Base-by-base conservation (phyloP, 768 basidiomycete species). In the Agrocybe praecox region DNA sequence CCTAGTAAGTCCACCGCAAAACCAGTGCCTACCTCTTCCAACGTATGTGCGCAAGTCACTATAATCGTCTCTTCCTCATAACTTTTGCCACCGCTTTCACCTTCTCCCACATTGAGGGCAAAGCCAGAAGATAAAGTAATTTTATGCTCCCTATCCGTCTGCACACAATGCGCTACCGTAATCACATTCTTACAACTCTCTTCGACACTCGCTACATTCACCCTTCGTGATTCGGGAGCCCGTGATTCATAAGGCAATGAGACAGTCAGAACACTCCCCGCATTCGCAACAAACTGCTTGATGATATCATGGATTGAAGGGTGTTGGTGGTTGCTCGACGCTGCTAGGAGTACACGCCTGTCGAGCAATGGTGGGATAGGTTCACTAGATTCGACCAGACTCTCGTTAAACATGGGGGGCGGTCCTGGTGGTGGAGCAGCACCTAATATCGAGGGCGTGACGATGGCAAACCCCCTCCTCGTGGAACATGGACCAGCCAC, bases 11-110 rank as follows among this genome's bases (percentile, higher is more conserved):
- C 15, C 4, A 29, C n/a, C n/a, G 22, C 2, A 10, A 15, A 33
- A 40, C 26, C 34, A 23, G 21, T 40, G 48, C 73, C 63, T 63
- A 78, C 85, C 81, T 85, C 80, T 68, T 87, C 81, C 23, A 89
- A 65, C 2, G 87, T 86, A 66, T 88, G 87, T 7, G 81, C 83
- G 62, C 86, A 88, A 11, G 82, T 82, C 21, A 86, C 57, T 33
- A 87, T 62, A 15, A 82, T 59, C 8, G 72, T 63, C 53, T 75
- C 66, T 56, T 52, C 36, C 4, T 12, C 36, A 14, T 40, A 15
- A n/a, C 66, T 54, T 46, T 29, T 8, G 36, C 24, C 6, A 9
- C 9, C 26, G 9, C 26, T 29, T 47, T 46, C 59, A 12, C 24
- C 56, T 32, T 47, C 65, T 47, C 47, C 65, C 52, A 56, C 61